phyloP scores from a whole-genome alignment of 208 protist genomes.

The Trypanosoma rangeli region DNA sequence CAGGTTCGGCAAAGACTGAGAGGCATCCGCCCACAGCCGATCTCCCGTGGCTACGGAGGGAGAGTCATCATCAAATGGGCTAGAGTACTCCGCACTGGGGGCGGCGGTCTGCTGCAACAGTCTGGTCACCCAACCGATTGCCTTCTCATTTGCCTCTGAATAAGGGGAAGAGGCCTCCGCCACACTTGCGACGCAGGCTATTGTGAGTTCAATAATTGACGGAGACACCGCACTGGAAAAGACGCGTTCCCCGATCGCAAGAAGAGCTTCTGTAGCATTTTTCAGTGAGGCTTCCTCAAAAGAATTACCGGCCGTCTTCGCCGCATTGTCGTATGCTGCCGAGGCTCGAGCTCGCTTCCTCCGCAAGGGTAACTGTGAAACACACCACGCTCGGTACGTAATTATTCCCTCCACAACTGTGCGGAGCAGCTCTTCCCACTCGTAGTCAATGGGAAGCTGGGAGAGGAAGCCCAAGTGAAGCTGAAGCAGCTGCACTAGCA shows the following conservation, averaged over 20 bases:
- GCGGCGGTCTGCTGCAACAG: slow-evolving; percentile 13
- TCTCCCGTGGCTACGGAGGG: slow-evolving; percentile 16
- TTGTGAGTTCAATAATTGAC: slow-evolving; percentile 27
- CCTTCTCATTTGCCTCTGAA: slow-evolving; percentile 1
- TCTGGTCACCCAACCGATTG: slow-evolving; percentile 14
- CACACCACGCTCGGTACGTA: slow-evolving; percentile 47
- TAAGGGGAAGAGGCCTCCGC: slow-evolving; percentile 7
- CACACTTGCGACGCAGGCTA: slow-evolving; percentile 29
- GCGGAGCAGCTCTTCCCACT: slow-evolving; percentile 81
- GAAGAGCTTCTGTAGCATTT: slow-evolving; percentile 11
- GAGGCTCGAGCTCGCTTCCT: slow-evolving; percentile 9
- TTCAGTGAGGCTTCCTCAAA: not conserved
- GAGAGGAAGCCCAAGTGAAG: slow-evolving; percentile 36
- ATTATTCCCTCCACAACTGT: slow-evolving; percentile 61
- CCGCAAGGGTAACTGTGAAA: not conserved
- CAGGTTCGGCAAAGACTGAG: slow-evolving; percentile 54
- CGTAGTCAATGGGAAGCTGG: slow-evolving; percentile 61
- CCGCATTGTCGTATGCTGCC: not conserved
- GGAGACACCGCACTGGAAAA: slow-evolving; percentile 12
- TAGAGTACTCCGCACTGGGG: slow-evolving; percentile 19
- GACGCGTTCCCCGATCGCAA: slow-evolving; percentile 33
- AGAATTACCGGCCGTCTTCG: not conserved
- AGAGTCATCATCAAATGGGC: slow-evolving; percentile 15
- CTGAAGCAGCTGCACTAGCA: slow-evolving; percentile 36
- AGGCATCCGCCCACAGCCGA: slow-evolving; percentile 30